Conservation (phyloP, 306 rosid genomes). For the Quercus glauca region DNA sequence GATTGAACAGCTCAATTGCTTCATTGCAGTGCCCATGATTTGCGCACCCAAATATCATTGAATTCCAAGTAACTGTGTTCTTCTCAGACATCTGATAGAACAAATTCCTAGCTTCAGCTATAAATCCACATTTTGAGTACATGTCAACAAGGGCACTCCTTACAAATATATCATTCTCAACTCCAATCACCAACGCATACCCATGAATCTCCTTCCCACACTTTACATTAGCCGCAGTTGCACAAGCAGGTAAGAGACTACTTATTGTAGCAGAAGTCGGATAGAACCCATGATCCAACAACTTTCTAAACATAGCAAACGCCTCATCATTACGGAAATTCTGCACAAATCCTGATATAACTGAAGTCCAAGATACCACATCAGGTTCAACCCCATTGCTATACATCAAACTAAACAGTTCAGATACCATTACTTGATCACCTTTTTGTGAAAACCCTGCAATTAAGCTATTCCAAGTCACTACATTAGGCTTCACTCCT, state of each 20-base stretch:
- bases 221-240: conserved; percentile 50
- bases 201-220: conserved; percentile 77
- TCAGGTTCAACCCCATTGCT: conserved; percentile 61
- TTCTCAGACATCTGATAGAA: conserved; percentile 55
- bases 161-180: conserved; percentile 64
- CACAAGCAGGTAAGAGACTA: conserved; percentile 76
- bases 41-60: conserved; percentile 83
- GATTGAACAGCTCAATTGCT: conserved; percentile 74
- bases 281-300: conserved; percentile 49
- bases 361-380: conserved; percentile 81
- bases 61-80: conserved; percentile 77
- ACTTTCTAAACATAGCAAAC: conserved; percentile 51
- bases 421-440: conserved; percentile 47
- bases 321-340: conserved; percentile 64
- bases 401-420: conserved; percentile 51
- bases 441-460: conserved; percentile 75
- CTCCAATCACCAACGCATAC: conserved; percentile 51
- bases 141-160: conserved; percentile 87
- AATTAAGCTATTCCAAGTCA: conserved; percentile 79
- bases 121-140: conserved; percentile 90
- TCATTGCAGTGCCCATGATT: conserved; percentile 68
- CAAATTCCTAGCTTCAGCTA: conserved; percentile 55
- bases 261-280: conserved; percentile 85
- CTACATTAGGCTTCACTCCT: conserved; percentile 55
- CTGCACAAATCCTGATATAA: conserved; percentile 82